These are phyloP conservation scores for Magnolia officinalis DNA, from an alignment of 164 flowering plant species.

Conservation along the genomic window DNA sequence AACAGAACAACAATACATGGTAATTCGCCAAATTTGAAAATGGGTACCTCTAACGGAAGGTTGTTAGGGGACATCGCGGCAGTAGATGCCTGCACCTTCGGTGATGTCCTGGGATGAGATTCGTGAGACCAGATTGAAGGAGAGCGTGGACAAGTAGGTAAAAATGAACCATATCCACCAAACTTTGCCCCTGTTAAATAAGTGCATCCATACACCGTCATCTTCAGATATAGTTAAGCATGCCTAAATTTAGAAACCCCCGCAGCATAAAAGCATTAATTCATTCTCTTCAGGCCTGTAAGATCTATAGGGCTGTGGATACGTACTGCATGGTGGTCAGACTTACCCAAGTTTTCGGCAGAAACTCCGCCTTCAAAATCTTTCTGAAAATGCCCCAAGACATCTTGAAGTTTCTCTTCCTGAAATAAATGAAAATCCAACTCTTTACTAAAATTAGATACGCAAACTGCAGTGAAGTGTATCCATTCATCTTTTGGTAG, in stretches of 20 bases:
- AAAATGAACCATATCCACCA: conserved; percentile 87
- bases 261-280: neutral
- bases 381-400: conserved; percentile 75
- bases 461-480: neutral
- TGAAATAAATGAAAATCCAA: conserved; percentile 11
- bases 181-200: conserved; percentile 62
- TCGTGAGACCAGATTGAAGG: conserved; percentile 32
- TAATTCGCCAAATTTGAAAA: neutral
- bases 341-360: conserved; percentile 66
- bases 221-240: neutral
- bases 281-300: neutral
- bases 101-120: conserved; percentile 44
- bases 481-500: neutral
- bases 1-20: neutral
- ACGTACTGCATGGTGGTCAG: neutral
- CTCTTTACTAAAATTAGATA: neutral
- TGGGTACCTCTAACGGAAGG: conserved; percentile 48
- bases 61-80: conserved; percentile 34
- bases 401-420: conserved; percentile 55
- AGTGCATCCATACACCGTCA: conserved; percentile 12
- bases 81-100: conserved; percentile 20
- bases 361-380: conserved; percentile 77
- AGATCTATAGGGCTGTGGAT: neutral
- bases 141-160: conserved; percentile 59
- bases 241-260: neutral